phyloP scores from a whole-genome alignment of 179 eudicot species.

The Drosera spatulata region DNA sequence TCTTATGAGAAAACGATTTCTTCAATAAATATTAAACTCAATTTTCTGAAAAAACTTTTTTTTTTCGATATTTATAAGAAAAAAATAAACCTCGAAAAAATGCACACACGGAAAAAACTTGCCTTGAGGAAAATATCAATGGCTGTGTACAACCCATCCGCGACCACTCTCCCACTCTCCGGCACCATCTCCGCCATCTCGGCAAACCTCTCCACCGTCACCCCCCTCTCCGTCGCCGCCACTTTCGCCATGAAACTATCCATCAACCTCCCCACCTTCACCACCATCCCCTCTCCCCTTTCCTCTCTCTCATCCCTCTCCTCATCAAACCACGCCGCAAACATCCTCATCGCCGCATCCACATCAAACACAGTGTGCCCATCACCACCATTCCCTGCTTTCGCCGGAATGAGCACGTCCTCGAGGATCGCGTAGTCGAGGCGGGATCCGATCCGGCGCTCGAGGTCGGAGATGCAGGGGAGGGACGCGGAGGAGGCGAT shows the following conservation, averaged over 20 bases:
- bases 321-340: slow-evolving; percentile 76
- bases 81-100: no score
- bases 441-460: no score
- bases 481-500: no score
- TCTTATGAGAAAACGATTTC: no score
- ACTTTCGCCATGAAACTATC: slow-evolving; percentile 86
- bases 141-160: slow-evolving; percentile 84
- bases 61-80: no score
- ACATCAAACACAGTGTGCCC: slow-evolving; percentile 34
- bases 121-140: slow-evolving; percentile 94
- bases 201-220: slow-evolving; percentile 61
- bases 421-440: no score
- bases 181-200: slow-evolving; percentile 59
- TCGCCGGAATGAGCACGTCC: no score
- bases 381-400: no score
- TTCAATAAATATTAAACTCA: no score
- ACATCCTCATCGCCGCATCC: slow-evolving; percentile 65
- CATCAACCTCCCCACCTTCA: slow-evolving; percentile 72
- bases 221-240: slow-evolving; percentile 60
- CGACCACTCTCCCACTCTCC: slow-evolving; percentile 51
- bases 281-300: slow-evolving; percentile 37
- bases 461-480: no score
- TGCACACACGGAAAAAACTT: not conserved
- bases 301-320: slow-evolving; percentile 74
- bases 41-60: no score